Percentiles rank a stretch among this genome's conserved stretches.
These are phyloP conservation scores for Spiraea crenata DNA, from an alignment of 331 rosid genomes.

Conservation along the genomic window DNA sequence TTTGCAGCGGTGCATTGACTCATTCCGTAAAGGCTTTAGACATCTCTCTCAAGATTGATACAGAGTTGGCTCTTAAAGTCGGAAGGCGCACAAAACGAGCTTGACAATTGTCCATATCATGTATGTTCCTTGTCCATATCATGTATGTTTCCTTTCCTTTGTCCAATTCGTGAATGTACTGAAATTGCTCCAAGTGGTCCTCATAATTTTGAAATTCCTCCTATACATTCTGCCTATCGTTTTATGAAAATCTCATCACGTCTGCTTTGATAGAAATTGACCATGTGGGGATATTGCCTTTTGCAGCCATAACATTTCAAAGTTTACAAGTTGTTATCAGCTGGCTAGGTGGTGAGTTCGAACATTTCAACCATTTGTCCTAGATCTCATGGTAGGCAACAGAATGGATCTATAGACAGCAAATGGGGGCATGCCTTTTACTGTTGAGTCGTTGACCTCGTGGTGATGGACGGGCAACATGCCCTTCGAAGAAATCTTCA, in stretches of 20 bases:
- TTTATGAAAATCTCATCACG: no score
- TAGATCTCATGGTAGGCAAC: background rate
- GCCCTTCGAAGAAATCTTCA: conserved; percentile 7
- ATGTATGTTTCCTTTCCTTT: no score
- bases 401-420: background rate
- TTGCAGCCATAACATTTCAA: background rate
- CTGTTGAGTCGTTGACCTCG: background rate
- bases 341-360: background rate
- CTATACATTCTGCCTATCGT: no score
- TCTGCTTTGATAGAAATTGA: background rate
- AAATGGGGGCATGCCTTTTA: background rate
- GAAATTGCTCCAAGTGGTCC: no score
- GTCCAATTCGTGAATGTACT: no score
- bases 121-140: background rate
- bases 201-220: no score
- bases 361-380: background rate
- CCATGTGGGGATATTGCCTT: background rate
- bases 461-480: background rate
- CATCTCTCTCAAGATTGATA: conserved; percentile 90
- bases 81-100: conserved; percentile 92
- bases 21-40: conserved; percentile 95
- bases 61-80: conserved; percentile 84
- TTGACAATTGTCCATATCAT: conserved; percentile 22
- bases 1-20: conserved; percentile 81
- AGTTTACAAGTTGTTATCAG: background rate